A percentile compares a stretch with the other conserved stretches of the same genome.
Evolutionary conservation across 768 basidiomycete genomes (phyloP).

Genomic region (Termitomyces sp.): DNA sequence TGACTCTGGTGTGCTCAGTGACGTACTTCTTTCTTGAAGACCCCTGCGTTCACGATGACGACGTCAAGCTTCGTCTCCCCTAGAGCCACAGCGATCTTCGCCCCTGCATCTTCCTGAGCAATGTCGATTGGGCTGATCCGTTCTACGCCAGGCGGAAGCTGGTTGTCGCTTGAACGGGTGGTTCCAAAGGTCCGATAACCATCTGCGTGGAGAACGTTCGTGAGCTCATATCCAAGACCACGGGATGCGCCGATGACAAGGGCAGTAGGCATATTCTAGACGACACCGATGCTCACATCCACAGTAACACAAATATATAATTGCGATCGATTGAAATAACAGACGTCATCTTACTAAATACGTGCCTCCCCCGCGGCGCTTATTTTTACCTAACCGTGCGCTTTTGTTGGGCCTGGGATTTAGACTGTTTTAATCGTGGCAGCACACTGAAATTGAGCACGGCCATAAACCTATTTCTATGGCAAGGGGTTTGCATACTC

Average conservation of each 20-base stretch:
- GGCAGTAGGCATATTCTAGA: constrained; percentile 15
- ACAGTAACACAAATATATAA: not conserved
- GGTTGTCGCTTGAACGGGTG: constrained; percentile 19
- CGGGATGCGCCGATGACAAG: constrained; percentile 41
- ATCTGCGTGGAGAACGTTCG: constrained; percentile 18
- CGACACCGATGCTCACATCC: not conserved
- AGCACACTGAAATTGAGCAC: no score
- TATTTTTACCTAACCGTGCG: not conserved
- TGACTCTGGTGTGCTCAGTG: not conserved
- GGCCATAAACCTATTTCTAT: no score
- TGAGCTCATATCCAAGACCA: constrained; percentile 36
- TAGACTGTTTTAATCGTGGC: no score
- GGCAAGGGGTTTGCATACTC: no score
- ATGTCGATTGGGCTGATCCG: constrained; percentile 34
- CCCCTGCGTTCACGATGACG: constrained; percentile 31
- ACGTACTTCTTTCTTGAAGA: constrained; percentile 33
- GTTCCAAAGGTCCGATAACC: constrained; percentile 32
- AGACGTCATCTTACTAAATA: not conserved
- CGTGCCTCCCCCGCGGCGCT: not conserved
- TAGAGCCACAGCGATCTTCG: constrained; percentile 28
- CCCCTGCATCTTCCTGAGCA: constrained; percentile 25
- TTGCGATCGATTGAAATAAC: not conserved
- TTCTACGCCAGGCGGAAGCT: constrained; percentile 26
- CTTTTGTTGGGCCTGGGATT: not conserved
- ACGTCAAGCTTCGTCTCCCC: constrained; percentile 24